Conservation (phyloP, 805 yeast genomes). For the Ogataea pini region DNA sequence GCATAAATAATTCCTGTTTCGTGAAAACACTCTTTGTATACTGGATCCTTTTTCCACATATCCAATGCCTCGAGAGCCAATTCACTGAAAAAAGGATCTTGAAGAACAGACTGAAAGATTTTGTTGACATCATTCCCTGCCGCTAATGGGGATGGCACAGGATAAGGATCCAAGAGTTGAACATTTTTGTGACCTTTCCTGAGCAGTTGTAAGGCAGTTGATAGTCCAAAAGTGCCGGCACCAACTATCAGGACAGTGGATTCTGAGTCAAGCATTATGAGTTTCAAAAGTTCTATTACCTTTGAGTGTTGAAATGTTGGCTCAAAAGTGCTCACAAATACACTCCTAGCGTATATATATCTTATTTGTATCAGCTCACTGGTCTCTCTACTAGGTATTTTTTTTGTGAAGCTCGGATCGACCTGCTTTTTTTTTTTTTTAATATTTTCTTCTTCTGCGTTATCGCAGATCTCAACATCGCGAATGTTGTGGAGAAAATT, state of each 20-base stretch:
- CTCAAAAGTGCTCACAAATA: no score
- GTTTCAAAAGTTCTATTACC: no score
- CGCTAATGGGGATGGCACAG: constrained; percentile 1
- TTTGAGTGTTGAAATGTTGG: no score
- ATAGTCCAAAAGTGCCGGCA: constrained; percentile 47
- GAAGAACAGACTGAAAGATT: constrained; percentile 36
- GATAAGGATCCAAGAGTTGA: constrained; percentile 1
- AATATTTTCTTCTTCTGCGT: background rate
- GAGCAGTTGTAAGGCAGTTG: constrained; percentile 40
- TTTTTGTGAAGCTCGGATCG: background rate
- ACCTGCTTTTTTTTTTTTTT: background rate
- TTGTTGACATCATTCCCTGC: constrained; percentile 34
- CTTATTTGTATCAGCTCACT: background rate
- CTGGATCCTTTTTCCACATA: constrained; percentile 31
- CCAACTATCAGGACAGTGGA: constrained; percentile 37
- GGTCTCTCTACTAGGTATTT: background rate
- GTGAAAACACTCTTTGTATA: constrained; percentile 29
- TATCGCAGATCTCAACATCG: background rate
- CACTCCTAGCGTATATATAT: no score
- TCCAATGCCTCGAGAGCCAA: constrained; percentile 38
- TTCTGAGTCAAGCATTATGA: constrained; percentile 1
- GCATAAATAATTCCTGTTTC: constrained; percentile 37
- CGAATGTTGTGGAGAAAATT: no score
- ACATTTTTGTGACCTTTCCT: constrained; percentile 36
- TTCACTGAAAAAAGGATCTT: constrained; percentile 28